Conservation (phyloP, 2,329 filamentous ascomycete genomes). For the Apiospora pterosperma region DNA sequence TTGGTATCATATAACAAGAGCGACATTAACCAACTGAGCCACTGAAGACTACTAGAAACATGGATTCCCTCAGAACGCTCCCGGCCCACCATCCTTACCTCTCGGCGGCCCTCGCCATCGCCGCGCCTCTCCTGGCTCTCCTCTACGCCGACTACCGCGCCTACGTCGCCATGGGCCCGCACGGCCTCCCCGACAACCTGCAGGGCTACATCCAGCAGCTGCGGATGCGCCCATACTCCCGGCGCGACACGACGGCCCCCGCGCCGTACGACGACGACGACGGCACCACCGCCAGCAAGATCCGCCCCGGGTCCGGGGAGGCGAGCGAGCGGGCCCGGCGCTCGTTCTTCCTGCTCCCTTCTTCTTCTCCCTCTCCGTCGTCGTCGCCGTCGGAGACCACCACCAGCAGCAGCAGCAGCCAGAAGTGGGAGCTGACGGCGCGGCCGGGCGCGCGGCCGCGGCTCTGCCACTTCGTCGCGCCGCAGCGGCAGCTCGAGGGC, state of each 20-base stretch:
- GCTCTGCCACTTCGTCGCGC: slow-evolving; percentile 13
- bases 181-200: slow-evolving; percentile 8
- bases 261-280: slow-evolving; percentile 16
- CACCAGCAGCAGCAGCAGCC: background rate
- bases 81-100: background rate
- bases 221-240: slow-evolving; percentile 11
- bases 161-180: slow-evolving; percentile 8
- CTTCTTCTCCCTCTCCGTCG: background rate
- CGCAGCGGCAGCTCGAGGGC: slow-evolving; percentile 15
- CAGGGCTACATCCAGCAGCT: slow-evolving; percentile 14
- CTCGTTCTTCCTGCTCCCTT: background rate
- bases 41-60: background rate
- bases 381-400: background rate
- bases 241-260: slow-evolving; percentile 19
- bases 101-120: background rate
- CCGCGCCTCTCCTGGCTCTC: background rate
- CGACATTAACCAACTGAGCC: background rate
- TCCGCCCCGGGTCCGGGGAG: background rate
- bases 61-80: background rate
- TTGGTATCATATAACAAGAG: background rate
- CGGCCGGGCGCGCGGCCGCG: slow-evolving; percentile 9
- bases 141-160: slow-evolving; percentile 7
- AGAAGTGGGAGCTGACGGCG: background rate
- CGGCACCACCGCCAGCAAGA: slow-evolving; percentile 9
- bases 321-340: background rate